Conservation (phyloP, 164 flowering plant species). For the Santalum album region DNA sequence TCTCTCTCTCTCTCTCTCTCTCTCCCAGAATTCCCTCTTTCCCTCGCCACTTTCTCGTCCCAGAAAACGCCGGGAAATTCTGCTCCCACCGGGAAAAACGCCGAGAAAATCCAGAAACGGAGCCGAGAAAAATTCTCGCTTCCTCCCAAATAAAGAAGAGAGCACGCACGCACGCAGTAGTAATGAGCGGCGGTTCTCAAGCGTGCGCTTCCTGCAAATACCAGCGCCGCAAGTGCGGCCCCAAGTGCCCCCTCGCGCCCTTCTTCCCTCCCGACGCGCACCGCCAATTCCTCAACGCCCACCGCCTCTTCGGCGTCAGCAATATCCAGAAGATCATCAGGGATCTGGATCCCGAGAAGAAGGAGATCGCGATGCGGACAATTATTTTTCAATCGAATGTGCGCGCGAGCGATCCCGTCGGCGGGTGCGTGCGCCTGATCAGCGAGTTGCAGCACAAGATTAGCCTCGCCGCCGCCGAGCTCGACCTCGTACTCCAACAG, state of each 20-base stretch:
- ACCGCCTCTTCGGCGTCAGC: conserved; percentile 64
- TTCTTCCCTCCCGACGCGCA: conserved; percentile 56
- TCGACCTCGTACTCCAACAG: conserved; percentile 32
- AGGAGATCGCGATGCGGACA: conserved; percentile 43
- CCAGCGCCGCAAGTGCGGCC: conserved; percentile 62
- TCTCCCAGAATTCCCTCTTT: neutral
- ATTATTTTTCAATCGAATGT: conserved; percentile 49
- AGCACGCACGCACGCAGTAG: neutral
- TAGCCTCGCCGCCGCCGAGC: conserved; percentile 23
- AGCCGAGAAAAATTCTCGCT: too few species aligned
- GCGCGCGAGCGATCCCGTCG: conserved; percentile 54
- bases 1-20: too few species aligned
- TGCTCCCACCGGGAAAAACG: neutral
- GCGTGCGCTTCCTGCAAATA: conserved; percentile 78
- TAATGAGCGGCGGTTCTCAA: neutral
- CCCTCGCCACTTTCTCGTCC: neutral
- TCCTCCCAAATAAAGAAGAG: neutral
- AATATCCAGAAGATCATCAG: conserved; percentile 46
- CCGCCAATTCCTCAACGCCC: conserved; percentile 53
- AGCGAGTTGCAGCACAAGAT: conserved; percentile 27
- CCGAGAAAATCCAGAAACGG: neutral
- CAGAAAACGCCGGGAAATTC: neutral
- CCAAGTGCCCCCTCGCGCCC: conserved; percentile 61
- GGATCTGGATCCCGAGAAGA: conserved; percentile 21
- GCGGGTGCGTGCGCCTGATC: conserved; percentile 43